Evolutionary conservation across 225 moss, liverwort and hornwort genomes (phyloP).

Genomic region (Ulota crispa): DNA sequence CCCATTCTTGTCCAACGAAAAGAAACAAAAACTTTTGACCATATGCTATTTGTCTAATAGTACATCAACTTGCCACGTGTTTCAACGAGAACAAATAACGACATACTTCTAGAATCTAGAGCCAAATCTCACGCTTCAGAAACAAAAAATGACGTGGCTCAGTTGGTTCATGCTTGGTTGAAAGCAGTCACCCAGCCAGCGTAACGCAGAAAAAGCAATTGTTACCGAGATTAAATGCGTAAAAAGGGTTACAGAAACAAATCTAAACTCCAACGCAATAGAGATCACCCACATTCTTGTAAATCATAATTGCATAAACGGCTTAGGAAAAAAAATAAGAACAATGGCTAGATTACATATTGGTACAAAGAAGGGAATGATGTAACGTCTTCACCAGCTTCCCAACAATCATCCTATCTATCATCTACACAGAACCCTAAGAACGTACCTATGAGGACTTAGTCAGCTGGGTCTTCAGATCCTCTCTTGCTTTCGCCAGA

Average conservation of each 20-base stretch:
- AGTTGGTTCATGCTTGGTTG: background rate
- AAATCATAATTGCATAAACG: background rate
- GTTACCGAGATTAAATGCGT: background rate
- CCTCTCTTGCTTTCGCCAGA: slow-evolving; percentile 57
- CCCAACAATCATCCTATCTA: slow-evolving; percentile 17
- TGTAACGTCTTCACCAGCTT: slow-evolving; percentile 12
- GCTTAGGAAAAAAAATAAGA: no score
- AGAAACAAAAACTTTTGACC: no score
- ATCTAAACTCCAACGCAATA: background rate
- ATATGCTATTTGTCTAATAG: background rate
- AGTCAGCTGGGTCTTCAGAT: slow-evolving; percentile 49
- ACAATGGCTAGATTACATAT: slow-evolving; percentile 29
- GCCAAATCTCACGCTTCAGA: background rate
- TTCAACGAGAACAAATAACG: background rate
- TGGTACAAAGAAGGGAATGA: slow-evolving; percentile 23
- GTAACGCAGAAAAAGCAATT: background rate
- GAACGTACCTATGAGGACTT: slow-evolving; percentile 37
- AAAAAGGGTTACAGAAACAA: background rate
- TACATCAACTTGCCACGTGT: background rate
- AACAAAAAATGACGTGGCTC: background rate
- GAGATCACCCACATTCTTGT: background rate
- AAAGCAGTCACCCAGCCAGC: background rate
- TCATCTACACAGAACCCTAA: background rate
- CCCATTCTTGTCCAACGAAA: no score
- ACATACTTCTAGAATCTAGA: background rate